Evolutionary conservation across 148 eudicot genomes (phyloP), one percentile per base, ranked within the genome.

Genomic region (Amaranthus palmeri): DNA sequence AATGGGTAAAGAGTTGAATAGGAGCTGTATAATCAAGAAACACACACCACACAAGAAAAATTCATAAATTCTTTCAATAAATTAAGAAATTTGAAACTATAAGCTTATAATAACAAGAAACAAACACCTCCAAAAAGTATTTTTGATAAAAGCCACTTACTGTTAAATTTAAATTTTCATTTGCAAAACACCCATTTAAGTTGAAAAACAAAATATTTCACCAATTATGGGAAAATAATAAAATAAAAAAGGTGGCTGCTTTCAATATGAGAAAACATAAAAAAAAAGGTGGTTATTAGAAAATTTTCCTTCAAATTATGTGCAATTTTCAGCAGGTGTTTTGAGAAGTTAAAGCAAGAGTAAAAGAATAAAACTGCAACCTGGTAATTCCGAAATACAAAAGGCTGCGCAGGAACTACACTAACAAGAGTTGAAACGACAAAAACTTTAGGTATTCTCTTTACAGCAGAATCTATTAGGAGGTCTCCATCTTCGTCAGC

Each of bases 311-410:
- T 25, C 18, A 57, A 15, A 10, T 68, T 41, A 46, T 13, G 48
- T 11, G 43, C 9, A 66, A 65, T 44, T 43, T 63, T 51, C 15
- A 44, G 63, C 67, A 53, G 41, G 51, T 55, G 18, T 54, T 64
- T 46, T 40, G 60, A 60, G 45, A 63, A 47, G 44, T 5, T 54
- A 53, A 72, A 52, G 46, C 6, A 13, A 45, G 54, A 53, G 17
- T 25, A 53, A 46, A 75, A 50, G 63, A 17, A 72, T 53, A 45
- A 48, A 65, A 36, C 2, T 43, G 3, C 14, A 71, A 96, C 99
- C 99, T 96, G 99, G 79, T 96, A 96, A 86, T 96, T 96, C 59
- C 99, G 97, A 77, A 96, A 96, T 18, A 96, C 85, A 78, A 87
- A 96, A 57, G 99, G 99, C 75, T 90, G 96, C 50, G 99, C 99